Base-by-base conservation (phyloP, 768 basidiomycete species). In the Termitomyces sp. region DNA sequence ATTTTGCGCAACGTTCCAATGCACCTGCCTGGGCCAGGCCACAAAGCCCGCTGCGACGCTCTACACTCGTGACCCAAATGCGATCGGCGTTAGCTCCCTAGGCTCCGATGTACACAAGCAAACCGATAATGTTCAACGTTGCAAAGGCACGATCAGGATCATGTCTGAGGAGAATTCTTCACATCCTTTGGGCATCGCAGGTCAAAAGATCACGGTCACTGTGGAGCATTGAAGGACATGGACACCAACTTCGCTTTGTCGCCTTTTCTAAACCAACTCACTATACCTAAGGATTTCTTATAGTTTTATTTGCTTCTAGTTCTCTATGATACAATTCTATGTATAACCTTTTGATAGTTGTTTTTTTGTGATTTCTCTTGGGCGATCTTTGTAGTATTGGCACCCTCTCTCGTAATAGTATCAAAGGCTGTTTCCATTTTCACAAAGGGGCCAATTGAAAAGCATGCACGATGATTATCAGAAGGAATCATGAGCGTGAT, bases 171-270 rank as follows among this genome's bases (percentile, higher is more conserved):
- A 67, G n/a, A 73, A 74, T 48, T 32, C 15, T 17, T 66, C 72
- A 25, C 73, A 74, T 68, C 64, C 66, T 4, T 49, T 71, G 40
- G 67, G 65, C 1, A 66, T 74, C 36, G n/a, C 60, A 8, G 73
- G 72, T 11, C 74, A 75, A 55, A 66, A 68, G 29, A 67, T 75
- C 29, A 58, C 59, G 1, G 65, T 75, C 32, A 43, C 25, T 1
- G 60, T 73, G 11, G 57, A 66, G 40, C 72, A 73, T 50, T 64
- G 58, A 64, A 42, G 25, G 9, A 3, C 12, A 25, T 20, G n/a
- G 5, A 1, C 36, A 14, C 9, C 8, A 12, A 17, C 3, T 37
- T 25, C 20, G 9, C n/a, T 25, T 31, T 29, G 47, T 29, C 20
- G 45, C 45, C 29, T 31, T 29, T 17, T 17, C 29, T 20, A n/a